Conservation (phyloP, 1,284 basidiomycete genomes). For the Rhodotorula sp. region DNA sequence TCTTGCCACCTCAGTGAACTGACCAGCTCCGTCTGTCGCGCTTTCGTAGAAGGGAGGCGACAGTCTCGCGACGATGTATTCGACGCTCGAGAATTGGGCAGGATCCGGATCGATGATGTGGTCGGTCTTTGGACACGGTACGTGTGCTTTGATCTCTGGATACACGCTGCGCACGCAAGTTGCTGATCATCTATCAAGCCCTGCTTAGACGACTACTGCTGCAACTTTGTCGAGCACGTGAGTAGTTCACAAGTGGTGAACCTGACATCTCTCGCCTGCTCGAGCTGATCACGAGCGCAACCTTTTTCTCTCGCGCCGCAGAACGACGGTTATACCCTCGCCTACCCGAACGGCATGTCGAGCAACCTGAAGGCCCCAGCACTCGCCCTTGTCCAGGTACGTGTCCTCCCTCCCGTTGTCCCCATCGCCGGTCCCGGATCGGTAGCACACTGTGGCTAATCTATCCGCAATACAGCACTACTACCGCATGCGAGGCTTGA, state of each 20-base stretch:
- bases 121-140: slow-evolving; percentile 40
- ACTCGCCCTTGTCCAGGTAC: slow-evolving; percentile 33
- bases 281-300: not conserved
- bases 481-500: slow-evolving; percentile 36
- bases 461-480: slow-evolving; percentile 22
- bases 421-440: too few relatives aligned
- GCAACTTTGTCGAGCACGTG: slow-evolving; percentile 38
- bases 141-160: not conserved
- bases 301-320: not conserved
- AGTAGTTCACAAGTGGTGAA: not conserved
- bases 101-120: slow-evolving; percentile 40
- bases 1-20: not conserved
- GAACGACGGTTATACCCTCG: slow-evolving; percentile 43
- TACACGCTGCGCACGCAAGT: not conserved
- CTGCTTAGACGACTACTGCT: slow-evolving; percentile 33
- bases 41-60: slow-evolving; percentile 27
- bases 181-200: not conserved
- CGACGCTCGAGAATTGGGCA: slow-evolving; percentile 20
- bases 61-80: slow-evolving; percentile 30
- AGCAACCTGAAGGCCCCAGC: slow-evolving; percentile 12
- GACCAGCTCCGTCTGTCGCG: not conserved
- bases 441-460: not conserved
- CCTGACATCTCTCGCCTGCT: not conserved
- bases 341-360: slow-evolving; percentile 42
- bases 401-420: not conserved